phyloP scores from a whole-genome alignment of 257 asterid genomes.

The Solanum chilense region DNA sequence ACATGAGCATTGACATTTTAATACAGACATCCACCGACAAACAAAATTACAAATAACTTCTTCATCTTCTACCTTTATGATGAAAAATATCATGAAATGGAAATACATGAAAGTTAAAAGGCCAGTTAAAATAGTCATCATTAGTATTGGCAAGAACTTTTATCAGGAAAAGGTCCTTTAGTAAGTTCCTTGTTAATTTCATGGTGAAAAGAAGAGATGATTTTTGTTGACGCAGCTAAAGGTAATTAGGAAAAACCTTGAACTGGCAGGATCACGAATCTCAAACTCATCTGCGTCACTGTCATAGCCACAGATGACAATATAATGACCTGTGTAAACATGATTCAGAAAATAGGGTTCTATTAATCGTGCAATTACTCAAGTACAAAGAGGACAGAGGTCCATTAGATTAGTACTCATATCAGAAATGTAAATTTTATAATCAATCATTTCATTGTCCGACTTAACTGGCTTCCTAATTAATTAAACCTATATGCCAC shows the following conservation, averaged over 20 bases:
- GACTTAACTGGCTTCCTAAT: neutral
- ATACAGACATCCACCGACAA: neutral
- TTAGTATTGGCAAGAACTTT: neutral
- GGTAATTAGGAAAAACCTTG: slow-evolving; percentile 35
- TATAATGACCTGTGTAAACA: slow-evolving; percentile 57
- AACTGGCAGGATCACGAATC: slow-evolving; percentile 97
- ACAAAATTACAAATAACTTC: neutral
- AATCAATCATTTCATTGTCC: neutral
- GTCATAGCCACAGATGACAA: slow-evolving; percentile 87
- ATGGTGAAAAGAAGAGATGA: neutral
- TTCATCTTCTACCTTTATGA: neutral
- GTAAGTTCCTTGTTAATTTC: neutral
- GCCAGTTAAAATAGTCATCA: neutral
- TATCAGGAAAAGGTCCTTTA: neutral
- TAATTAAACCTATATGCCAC: neutral
- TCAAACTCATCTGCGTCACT: slow-evolving; percentile 70
- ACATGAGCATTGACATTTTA: neutral
- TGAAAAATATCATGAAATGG: neutral
- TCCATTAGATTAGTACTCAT: neutral
- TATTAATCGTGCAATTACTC: neutral
- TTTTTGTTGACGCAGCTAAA: neutral
- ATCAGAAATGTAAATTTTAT: neutral
- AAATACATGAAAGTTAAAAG: neutral
- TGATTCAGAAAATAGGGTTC: neutral
- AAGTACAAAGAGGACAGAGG: neutral